Percentiles rank a stretch among this genome's conserved stretches.
Conservation (phyloP, 371 early-diverging fungal genomes). For the Basidiobolus meristosporus region DNA sequence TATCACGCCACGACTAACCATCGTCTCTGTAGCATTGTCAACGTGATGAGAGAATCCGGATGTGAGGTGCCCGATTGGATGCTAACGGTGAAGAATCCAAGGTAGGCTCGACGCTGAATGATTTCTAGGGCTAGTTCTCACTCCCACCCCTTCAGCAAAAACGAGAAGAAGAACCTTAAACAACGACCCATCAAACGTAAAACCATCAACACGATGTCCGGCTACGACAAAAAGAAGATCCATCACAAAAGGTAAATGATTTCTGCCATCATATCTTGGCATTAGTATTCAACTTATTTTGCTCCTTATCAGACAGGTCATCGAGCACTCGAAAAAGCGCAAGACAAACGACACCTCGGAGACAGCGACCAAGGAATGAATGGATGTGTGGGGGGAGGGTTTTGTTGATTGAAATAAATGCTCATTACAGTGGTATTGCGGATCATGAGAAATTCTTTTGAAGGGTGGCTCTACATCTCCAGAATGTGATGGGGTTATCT, state of each 20-base stretch:
- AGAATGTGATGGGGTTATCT: too few species aligned
- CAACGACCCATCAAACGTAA: slow-evolving; percentile 42
- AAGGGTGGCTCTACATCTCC: too few species aligned
- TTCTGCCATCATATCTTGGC: background rate
- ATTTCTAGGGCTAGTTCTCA: background rate
- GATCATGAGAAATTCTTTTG: too few species aligned
- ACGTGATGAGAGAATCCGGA: slow-evolving; percentile 89
- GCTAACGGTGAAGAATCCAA: slow-evolving; percentile 63
- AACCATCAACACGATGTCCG: slow-evolving; percentile 37
- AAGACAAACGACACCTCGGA: too few species aligned
- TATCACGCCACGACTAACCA: slow-evolving; percentile 5
- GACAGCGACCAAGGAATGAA: too few species aligned
- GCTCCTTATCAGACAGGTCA: too few species aligned
- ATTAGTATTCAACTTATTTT: too few species aligned
- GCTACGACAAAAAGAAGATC: slow-evolving; percentile 35
- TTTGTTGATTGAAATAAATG: too few species aligned
- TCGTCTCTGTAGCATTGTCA: slow-evolving; percentile 42
- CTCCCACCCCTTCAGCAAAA: slow-evolving; percentile 11
- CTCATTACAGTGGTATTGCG: too few species aligned
- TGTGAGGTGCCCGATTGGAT: slow-evolving; percentile 96
- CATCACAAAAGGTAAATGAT: slow-evolving; percentile 6
- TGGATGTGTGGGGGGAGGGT: too few species aligned
- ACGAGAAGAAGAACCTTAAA: slow-evolving; percentile 38
- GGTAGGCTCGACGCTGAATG: slow-evolving; percentile 8
- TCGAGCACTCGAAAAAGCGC: too few species aligned